These are phyloP conservation scores for Colletotrichum paranaense DNA, from an alignment of 2,329 filamentous ascomycete species.

Conservation along the genomic window DNA sequence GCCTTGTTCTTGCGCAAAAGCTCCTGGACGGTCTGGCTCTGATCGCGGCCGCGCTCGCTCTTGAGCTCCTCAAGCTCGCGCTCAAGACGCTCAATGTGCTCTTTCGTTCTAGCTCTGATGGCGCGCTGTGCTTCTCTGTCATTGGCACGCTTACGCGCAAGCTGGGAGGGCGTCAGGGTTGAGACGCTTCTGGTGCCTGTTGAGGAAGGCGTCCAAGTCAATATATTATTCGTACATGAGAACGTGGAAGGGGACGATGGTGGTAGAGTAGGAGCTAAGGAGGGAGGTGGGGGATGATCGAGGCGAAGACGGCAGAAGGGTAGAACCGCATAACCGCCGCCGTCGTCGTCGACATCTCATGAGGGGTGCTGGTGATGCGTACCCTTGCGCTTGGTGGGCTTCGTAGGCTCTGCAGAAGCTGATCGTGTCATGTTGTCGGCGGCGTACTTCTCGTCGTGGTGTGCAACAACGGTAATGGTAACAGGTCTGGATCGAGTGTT, in stretches of 20 bases:
- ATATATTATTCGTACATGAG: constrained; percentile 2
- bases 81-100: constrained; percentile 85
- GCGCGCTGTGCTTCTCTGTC: constrained; percentile 91
- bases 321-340: neutral
- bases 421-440: constrained; percentile 52
- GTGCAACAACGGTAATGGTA: constrained; percentile 27
- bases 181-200: constrained; percentile 80
- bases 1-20: constrained; percentile 63
- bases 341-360: neutral
- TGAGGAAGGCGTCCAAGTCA: constrained; percentile 5
- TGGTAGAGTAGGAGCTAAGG: neutral
- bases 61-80: constrained; percentile 78
- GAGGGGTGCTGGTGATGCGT: constrained; percentile 36
- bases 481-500: constrained; percentile 30
- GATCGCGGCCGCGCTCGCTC: constrained; percentile 58
- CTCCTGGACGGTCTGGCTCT: constrained; percentile 63
- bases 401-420: constrained; percentile 55
- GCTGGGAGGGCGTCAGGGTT: constrained; percentile 87
- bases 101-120: constrained; percentile 87
- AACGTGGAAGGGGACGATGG: constrained; percentile 13
- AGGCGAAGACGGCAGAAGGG: neutral
- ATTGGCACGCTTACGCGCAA: constrained; percentile 91
- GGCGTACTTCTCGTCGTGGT: constrained; percentile 29
- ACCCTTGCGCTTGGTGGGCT: constrained; percentile 60
- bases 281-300: neutral